Evolutionary conservation across 768 basidiomycete genomes (phyloP), one percentile per base, ranked within the genome.

Genomic region (Tulasnella sp.): DNA sequence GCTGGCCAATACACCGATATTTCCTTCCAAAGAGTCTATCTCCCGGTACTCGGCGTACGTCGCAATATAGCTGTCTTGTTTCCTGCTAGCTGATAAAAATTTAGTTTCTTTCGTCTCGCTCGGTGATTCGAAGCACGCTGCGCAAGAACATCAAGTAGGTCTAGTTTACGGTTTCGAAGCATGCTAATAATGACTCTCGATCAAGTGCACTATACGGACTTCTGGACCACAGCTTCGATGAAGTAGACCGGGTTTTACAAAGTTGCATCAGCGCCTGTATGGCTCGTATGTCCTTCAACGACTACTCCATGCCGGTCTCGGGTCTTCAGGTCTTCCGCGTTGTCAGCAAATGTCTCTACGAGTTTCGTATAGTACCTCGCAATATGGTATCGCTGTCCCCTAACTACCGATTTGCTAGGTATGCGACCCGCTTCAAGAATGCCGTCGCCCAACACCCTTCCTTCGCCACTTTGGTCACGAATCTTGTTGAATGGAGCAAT

Each of bases 21-120:
- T 11, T 92, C 92, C 1, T 93, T 93, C 80, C 91, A 93, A 81
- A 85, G 89, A 40, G 91, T 89, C 0, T 88, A 89, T 81, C 82
- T 92, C 7, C 90, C 89, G 0, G 81, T 93, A 22, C 84, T 93
- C 24, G 85, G 88, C 46, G 92, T 91, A 80, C 28, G 77, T 69
- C 41, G 18, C n/a, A 11, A 2, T 31, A 18, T 60, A 16, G 31
- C 16, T 9, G 31, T 11, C 24, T n/a, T 20, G 28, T 4, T 69
- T 46, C 85, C 80, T 14, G 5, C 22, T 16, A 11, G 60, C 8
- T 58, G 24, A 72, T 4, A n/a, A 60, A 20, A 22, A 14, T 31
- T 12, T 60, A 92, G 91, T 92, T 91, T 83, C 84, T 91, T 58
- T 88, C 92, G 0, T 92, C 58, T 8, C 58, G 58, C 24, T 60